Conservation (phyloP, 352 stramenopile genomes). For the Halophytophthora batemanensis region DNA sequence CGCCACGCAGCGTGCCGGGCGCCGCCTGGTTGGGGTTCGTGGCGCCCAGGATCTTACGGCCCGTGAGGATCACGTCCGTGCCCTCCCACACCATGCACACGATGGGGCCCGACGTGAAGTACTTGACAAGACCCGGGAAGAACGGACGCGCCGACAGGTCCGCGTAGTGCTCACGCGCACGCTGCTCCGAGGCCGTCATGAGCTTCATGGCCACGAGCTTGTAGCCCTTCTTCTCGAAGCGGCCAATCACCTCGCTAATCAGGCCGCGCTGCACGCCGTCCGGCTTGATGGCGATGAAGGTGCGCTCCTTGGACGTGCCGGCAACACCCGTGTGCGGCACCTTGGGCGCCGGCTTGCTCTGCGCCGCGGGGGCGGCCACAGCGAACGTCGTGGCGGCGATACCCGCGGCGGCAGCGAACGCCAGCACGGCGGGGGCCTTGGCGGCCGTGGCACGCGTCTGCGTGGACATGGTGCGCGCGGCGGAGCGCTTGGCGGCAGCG, state of each 20-base stretch:
- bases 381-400: constrained; percentile 46
- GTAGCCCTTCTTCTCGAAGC: constrained; percentile 96
- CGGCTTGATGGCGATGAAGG: constrained; percentile 95
- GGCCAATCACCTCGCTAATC: constrained; percentile 92
- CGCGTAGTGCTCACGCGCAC: constrained; percentile 91
- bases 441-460: constrained; percentile 40
- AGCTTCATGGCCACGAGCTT: constrained; percentile 95
- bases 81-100: constrained; percentile 95
- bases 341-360: constrained; percentile 42
- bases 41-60: constrained; percentile 94
- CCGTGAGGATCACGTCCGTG: constrained; percentile 93
- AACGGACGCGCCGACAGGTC: constrained; percentile 92
- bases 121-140: constrained; percentile 89
- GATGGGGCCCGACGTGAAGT: constrained; percentile 93
- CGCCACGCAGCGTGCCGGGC: constrained; percentile 92
- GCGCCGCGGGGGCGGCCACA: constrained; percentile 34
- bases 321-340: constrained; percentile 77
- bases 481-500: constrained; percentile 55
- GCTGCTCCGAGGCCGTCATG: constrained; percentile 90
- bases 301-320: constrained; percentile 92
- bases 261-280: constrained; percentile 93
- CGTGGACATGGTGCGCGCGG: constrained; percentile 49
- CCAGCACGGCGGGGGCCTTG: constrained; percentile 28
- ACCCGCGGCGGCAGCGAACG: constrained; percentile 36
- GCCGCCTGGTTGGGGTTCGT: constrained; percentile 94